These are phyloP conservation scores for Emericellopsis cladophorae DNA, from an alignment of 2,329 filamentous ascomycete species.

Conservation along the genomic window DNA sequence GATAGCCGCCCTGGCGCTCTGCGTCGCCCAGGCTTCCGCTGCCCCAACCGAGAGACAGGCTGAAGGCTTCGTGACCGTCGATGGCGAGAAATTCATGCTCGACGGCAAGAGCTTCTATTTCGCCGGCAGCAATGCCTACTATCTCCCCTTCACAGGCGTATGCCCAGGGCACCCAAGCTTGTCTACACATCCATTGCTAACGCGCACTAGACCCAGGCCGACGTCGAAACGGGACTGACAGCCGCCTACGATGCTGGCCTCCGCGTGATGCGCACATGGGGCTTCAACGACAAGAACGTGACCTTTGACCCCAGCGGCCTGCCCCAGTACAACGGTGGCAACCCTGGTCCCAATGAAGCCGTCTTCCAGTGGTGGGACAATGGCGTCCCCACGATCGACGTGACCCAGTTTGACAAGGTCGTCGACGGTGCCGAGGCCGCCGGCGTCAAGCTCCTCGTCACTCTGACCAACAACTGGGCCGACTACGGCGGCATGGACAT, in stretches of 20 bases:
- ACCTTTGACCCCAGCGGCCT: conserved; percentile 30
- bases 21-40: background rate
- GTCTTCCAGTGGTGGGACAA: conserved; percentile 33
- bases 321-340: conserved; percentile 37
- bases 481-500: conserved; percentile 49
- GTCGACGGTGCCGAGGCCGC: conserved; percentile 33
- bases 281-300: conserved; percentile 43
- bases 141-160: conserved; percentile 41
- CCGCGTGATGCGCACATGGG: conserved; percentile 43
- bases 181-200: conserved; percentile 1
- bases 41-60: conserved; percentile 1
- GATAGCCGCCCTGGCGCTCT: background rate
- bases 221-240: conserved; percentile 29
- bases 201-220: conserved; percentile 25
- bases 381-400: conserved; percentile 26
- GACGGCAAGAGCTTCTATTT: conserved; percentile 43
- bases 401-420: conserved; percentile 35
- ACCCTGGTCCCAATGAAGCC: conserved; percentile 27
- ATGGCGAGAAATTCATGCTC: conserved; percentile 36
- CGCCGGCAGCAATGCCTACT: conserved; percentile 44
- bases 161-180: conserved; percentile 4
- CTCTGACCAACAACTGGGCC: conserved; percentile 44
- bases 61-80: conserved; percentile 32
- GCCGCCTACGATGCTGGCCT: conserved; percentile 34
- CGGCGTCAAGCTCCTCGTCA: conserved; percentile 38